Evolutionary conservation across 805 yeast species (phyloP), one percentile per base, ranked within the genome.

Genomic region (Zygosaccharomyces rouxii): DNA sequence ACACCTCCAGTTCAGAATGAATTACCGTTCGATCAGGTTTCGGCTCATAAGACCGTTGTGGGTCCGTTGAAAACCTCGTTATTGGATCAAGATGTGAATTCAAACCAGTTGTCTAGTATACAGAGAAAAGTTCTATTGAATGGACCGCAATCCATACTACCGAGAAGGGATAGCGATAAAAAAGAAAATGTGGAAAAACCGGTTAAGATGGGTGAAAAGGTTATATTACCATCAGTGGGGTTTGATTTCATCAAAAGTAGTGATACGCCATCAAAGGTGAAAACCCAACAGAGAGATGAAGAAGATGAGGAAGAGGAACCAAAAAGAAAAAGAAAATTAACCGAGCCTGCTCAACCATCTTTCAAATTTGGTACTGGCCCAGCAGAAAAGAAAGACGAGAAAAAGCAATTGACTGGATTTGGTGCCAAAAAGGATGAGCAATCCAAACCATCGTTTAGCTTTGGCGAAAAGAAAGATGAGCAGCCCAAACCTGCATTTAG

Each of bases 181-280:
- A 23, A 25, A 7, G 21, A 11, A 35, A 14, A 33, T 10, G 13
- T 33, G 11, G 23, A 19, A 26, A 21, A 48, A 2, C 41, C 47
- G 11, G 23, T 14, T 3, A 26, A 35, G 11, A 35, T 37, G 16
- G 35, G 40, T 44, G 43, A 42, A 19, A 50, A 52, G 40, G 44
- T 50, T 13, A 44, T 62, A 7, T 25, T 49, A 13, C 70, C 70
- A 11, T 62, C 68, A 3, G 49, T 55, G 1, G 69, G 67, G 2
- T 66, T 66, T 38, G 67, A 66, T 48, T 66, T 66, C 39, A 44
- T 64, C 7, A 64, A 59, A 31, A 44, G 53, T 14, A 48, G 46
- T 18, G 59, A 56, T 10, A 58, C 59, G 3, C 57, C 59, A 2
- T 54, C 63, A 1, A 54, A 53, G 47, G 49, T 48, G 14, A 35